Base-by-base conservation (phyloP, 179 eudicot genomes). In the Silene coronaria region DNA sequence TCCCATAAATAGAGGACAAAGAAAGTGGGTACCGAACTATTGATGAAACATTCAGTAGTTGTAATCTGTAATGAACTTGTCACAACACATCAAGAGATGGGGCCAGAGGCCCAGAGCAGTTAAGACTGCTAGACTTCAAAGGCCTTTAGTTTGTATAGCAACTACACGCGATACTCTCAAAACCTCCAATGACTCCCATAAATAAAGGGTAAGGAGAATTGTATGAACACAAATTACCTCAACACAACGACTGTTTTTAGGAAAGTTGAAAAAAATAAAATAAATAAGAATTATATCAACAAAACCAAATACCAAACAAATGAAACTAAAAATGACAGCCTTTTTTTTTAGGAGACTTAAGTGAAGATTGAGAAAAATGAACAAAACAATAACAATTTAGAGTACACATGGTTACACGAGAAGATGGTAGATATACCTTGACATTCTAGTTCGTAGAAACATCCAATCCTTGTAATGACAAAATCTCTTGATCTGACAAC, bases 401-500 rank as follows among this genome's bases (percentile, higher is more conserved):
- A 12, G 5, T 12, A 16, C n/a, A 16, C n/a, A 51, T 19, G 19
- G 16, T 51, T 51, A 51, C n/a, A 12, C 57, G 19, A 51, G 57
- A 71, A 36, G 27, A 57, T 46, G 53, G 28, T 34, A 61, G 65
- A 23, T 26, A 59, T 89, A 93, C 99, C 99, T 78, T 95, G 99
- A 86, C 90, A 91, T 82, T 95, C 99, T 63, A 95, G 93, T 89
- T 95, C 97, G 79, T 80, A 93, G 80, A 91, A 95, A 78, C 87
- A 88, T 73, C 99, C 97, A 75, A 95, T 89, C 45, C 99, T 92
- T 45, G 99, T 82, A 72, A 95, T 93, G 76, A 95, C 90, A 68
- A 95, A 87, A 84, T 95, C 97, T 83, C 96, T 93, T 62, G 97
- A 88, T 83, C 85, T 91, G 8, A 75, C 75, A 34, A 79, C 77